phyloP scores from a whole-genome alignment of 2,329 filamentous ascomycete species.

The Biscogniauxia marginata region DNA sequence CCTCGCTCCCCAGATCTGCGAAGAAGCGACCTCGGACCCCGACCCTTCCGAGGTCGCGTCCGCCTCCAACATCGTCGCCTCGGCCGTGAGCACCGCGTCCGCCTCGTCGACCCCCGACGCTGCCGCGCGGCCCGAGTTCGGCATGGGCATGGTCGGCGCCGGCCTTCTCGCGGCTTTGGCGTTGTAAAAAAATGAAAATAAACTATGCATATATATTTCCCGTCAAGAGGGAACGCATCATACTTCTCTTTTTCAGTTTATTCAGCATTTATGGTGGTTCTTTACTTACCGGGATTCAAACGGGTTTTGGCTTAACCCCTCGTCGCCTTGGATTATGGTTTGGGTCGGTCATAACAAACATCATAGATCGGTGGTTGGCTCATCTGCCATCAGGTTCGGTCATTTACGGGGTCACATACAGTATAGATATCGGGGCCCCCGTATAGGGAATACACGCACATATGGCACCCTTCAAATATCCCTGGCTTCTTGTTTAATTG shows the following conservation, averaged over 20 bases:
- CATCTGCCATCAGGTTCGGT: background rate
- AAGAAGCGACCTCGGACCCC: constrained; percentile 21
- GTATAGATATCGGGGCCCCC: background rate
- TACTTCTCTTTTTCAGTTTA: background rate
- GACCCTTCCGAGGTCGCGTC: constrained; percentile 27
- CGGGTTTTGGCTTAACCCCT: background rate
- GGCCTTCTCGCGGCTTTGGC: constrained; percentile 26
- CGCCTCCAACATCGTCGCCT: constrained; percentile 30
- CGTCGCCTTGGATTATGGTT: background rate
- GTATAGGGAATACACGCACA: background rate
- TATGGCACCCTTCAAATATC: background rate
- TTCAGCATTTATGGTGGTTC: background rate
- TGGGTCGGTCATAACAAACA: background rate
- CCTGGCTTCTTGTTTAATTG: background rate
- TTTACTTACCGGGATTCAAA: too few species aligned
- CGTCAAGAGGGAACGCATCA: background rate
- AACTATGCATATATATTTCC: too few species aligned
- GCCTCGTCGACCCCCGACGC: constrained; percentile 16
- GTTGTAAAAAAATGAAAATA: too few species aligned
- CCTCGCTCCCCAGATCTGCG: constrained; percentile 30
- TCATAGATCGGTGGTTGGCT: background rate
- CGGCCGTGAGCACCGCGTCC: constrained; percentile 23
- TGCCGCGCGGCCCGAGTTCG: constrained; percentile 27
- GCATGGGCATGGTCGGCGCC: constrained; percentile 28
- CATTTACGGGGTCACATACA: background rate